phyloP scores from a whole-genome alignment of 1,139 yeast species.

The Yamadazyma membranifaciens region DNA sequence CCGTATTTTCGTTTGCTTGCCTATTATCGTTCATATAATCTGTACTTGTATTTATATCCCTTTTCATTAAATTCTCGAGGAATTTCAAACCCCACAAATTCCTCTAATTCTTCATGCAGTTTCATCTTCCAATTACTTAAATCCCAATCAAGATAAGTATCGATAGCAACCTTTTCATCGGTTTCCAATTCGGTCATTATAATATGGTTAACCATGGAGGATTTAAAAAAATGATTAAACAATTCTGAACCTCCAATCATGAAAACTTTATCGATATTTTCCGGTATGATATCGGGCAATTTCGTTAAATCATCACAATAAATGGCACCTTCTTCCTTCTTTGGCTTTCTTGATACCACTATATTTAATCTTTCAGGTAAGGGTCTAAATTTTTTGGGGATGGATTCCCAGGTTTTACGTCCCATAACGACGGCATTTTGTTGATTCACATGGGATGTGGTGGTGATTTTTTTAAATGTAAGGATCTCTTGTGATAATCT shows the following conservation, averaged over 20 bases:
- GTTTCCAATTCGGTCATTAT: constrained; percentile 70
- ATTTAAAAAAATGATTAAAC: constrained; percentile 55
- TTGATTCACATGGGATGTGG: constrained; percentile 20
- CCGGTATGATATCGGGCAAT: constrained; percentile 21
- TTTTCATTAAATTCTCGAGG: constrained; percentile 44
- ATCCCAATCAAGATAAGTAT: constrained; percentile 55
- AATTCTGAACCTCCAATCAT: constrained; percentile 94
- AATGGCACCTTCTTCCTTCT: constrained; percentile 18
- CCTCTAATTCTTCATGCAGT: constrained; percentile 32
- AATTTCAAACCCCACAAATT: constrained; percentile 38
- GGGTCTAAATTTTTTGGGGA: constrained; percentile 83
- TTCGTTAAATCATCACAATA: constrained; percentile 42
- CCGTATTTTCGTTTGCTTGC: not conserved
- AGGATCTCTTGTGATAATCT: constrained; percentile 77
- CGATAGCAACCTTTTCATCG: constrained; percentile 50
- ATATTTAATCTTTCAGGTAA: constrained; percentile 73
- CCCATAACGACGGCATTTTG: constrained; percentile 93
- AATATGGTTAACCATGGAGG: constrained; percentile 50
- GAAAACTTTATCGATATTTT: constrained; percentile 55
- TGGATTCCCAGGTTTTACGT: constrained; percentile 92
- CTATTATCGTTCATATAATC: constrained; percentile 10
- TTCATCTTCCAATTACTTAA: constrained; percentile 35
- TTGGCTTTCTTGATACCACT: constrained; percentile 54
- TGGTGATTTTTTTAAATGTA: constrained; percentile 76
- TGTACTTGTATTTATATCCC: constrained; percentile 46